Evolutionary conservation across 495 filamentous ascomycete species (phyloP).

Genomic region (Daldinia loculata): DNA sequence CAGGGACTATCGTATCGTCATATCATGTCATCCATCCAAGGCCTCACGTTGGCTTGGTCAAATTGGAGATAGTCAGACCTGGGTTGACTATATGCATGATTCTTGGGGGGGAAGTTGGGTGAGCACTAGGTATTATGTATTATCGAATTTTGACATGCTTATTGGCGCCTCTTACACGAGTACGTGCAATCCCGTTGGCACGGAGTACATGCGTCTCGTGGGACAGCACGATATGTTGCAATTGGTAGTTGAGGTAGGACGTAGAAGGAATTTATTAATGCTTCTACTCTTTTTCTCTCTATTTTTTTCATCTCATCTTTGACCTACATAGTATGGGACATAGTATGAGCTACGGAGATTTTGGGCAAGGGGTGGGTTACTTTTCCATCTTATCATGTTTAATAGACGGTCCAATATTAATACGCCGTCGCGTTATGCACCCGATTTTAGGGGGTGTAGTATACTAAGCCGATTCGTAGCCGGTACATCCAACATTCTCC

Average conservation of each 20-base stretch:
- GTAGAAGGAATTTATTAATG: slow-evolving; percentile 21
- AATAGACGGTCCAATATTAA: slow-evolving; percentile 37
- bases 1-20: slow-evolving; percentile 23
- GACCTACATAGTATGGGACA: too few species aligned
- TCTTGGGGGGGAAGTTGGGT: slow-evolving; percentile 13
- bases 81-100: slow-evolving; percentile 37
- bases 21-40: slow-evolving; percentile 37
- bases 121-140: slow-evolving; percentile 32
- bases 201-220: slow-evolving; percentile 35
- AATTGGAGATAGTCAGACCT: slow-evolving; percentile 33
- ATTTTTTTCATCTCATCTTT: background rate
- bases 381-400: slow-evolving; percentile 26
- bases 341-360: slow-evolving; percentile 24
- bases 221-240: slow-evolving; percentile 8
- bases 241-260: slow-evolving; percentile 33
- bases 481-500: slow-evolving; percentile 10
- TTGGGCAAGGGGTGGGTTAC: slow-evolving; percentile 19
- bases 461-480: slow-evolving; percentile 24
- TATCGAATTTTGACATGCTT: slow-evolving; percentile 31
- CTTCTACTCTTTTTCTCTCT: slow-evolving; percentile 24
- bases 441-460: slow-evolving; percentile 18
- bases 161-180: slow-evolving; percentile 23
- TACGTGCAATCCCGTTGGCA: slow-evolving; percentile 33
- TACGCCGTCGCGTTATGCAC: slow-evolving; percentile 33
- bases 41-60: slow-evolving; percentile 25